These are phyloP conservation scores for Geosmithia putterillii DNA, from an alignment of 2,329 filamentous ascomycete genomes.

Conservation along the genomic window DNA sequence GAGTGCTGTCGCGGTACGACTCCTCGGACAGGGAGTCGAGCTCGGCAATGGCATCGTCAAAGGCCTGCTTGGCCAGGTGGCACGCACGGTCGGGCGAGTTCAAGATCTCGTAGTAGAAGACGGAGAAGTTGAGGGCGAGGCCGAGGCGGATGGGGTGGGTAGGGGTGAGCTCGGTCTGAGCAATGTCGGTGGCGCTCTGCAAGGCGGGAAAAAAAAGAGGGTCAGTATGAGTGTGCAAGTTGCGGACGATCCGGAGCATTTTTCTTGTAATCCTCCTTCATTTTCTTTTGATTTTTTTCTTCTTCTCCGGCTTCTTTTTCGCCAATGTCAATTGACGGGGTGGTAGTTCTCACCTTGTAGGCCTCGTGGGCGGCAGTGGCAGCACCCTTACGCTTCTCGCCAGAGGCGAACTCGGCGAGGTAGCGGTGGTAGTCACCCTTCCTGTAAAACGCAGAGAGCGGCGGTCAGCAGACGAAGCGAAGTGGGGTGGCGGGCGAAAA, in stretches of 20 bases:
- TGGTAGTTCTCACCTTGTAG: no score
- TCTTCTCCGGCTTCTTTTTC: no score
- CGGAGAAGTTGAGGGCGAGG: conserved; percentile 96
- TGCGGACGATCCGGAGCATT: conserved; percentile 33
- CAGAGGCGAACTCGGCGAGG: conserved; percentile 90
- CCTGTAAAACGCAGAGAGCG: no score
- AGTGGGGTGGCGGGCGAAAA: no score
- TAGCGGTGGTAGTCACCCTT: conserved; percentile 64
- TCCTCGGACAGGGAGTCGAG: conserved; percentile 95
- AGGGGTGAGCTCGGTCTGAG: conserved; percentile 92
- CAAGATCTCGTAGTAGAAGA: conserved; percentile 99
- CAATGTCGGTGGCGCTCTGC: conserved; percentile 73
- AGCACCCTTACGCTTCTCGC: conserved; percentile 88
- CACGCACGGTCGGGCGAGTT: conserved; percentile 97
- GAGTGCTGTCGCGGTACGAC: conserved; percentile 97
- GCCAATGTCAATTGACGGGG: no score
- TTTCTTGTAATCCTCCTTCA: no score
- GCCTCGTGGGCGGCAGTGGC: conserved; percentile 92
- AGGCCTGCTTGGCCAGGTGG: conserved; percentile 98
- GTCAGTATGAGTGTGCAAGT: conserved; percentile 36
- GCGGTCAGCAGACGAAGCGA: no score
- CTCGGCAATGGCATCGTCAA: conserved; percentile 97
- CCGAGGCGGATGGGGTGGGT: conserved; percentile 97
- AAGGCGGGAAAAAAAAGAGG: no score
- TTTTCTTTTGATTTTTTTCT: no score